Evolutionary conservation across 2,329 filamentous ascomycete species (phyloP).

Genomic region (Diatrype stigma): DNA sequence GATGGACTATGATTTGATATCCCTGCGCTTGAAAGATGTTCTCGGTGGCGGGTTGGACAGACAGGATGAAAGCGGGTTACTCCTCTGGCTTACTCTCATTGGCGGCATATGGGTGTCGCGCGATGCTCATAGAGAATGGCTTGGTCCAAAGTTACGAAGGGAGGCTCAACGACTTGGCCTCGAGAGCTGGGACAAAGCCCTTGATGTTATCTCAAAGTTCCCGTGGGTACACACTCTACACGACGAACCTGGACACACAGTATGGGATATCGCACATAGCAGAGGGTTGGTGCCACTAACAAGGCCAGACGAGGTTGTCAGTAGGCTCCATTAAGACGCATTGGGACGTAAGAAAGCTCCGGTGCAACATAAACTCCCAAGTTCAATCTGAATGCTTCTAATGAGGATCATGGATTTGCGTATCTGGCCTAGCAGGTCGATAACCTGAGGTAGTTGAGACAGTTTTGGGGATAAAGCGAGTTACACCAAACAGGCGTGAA

Average conservation of each 20-base stretch:
- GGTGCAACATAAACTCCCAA: too few species aligned
- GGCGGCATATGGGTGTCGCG: slow-evolving; percentile 2
- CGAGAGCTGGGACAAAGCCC: neutral
- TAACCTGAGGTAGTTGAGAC: too few species aligned
- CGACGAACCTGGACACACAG: neutral
- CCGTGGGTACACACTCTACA: slow-evolving; percentile 4
- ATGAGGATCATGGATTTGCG: too few species aligned
- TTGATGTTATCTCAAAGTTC: neutral
- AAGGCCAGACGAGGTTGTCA: too few species aligned
- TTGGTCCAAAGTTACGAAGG: neutral
- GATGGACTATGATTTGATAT: slow-evolving; percentile 1
- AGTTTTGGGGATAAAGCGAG: too few species aligned
- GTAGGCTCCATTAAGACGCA: too few species aligned
- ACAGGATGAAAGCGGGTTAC: neutral
- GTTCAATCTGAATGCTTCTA: too few species aligned
- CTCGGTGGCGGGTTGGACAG: neutral
- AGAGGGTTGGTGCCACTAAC: too few species aligned
- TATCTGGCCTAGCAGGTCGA: too few species aligned
- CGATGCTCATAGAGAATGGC: neutral
- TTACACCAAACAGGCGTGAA: too few species aligned
- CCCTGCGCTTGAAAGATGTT: slow-evolving; percentile 1
- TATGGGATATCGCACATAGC: neutral
- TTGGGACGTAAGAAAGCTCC: too few species aligned
- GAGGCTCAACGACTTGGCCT: neutral
- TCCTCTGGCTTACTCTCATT: slow-evolving; percentile 3